Evolutionary conservation across 2,329 filamentous ascomycete species (phyloP).

Genomic region (Pyrenochaeta sp.): DNA sequence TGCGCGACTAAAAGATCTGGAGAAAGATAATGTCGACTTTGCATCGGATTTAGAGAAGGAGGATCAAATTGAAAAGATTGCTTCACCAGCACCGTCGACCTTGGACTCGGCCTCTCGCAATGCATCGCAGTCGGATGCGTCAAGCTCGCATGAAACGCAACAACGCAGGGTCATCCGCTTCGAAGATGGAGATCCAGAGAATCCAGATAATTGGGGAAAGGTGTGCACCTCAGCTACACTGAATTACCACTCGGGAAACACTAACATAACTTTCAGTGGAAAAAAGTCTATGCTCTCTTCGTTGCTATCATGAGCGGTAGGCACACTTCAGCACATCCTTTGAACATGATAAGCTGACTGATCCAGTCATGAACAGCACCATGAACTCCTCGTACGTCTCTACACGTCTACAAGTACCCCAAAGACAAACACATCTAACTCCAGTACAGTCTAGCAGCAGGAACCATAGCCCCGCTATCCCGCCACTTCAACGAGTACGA

Average conservation of each 20-base stretch:
- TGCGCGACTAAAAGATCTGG: conserved; percentile 21
- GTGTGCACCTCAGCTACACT: conserved; percentile 20
- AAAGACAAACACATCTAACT: conserved; percentile 1
- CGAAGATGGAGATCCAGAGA: conserved; percentile 47
- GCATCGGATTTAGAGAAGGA: conserved; percentile 31
- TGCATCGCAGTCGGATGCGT: conserved; percentile 13
- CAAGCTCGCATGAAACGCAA: conserved; percentile 3
- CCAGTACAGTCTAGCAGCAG: conserved; percentile 61
- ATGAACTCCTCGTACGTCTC: conserved; percentile 63
- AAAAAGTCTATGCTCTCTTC: conserved; percentile 63
- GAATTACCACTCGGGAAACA: neutral
- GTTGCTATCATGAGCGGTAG: conserved; percentile 64
- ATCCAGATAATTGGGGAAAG: conserved; percentile 54
- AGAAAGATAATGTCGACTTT: conserved; percentile 33
- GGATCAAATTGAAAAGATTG: conserved; percentile 35
- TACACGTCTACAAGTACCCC: no score
- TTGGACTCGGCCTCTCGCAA: conserved; percentile 13
- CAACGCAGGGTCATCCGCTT: conserved; percentile 48
- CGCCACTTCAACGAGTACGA: conserved; percentile 63
- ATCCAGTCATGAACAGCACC: conserved; percentile 66
- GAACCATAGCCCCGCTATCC: conserved; percentile 66
- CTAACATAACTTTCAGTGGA: conserved; percentile 49
- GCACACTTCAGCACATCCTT: conserved; percentile 1
- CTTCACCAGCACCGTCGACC: conserved; percentile 13
- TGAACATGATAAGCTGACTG: conserved; percentile 4